These are phyloP conservation scores for Tothia fuscella DNA, from an alignment of 2,329 filamentous ascomycete species.

Conservation along the genomic window DNA sequence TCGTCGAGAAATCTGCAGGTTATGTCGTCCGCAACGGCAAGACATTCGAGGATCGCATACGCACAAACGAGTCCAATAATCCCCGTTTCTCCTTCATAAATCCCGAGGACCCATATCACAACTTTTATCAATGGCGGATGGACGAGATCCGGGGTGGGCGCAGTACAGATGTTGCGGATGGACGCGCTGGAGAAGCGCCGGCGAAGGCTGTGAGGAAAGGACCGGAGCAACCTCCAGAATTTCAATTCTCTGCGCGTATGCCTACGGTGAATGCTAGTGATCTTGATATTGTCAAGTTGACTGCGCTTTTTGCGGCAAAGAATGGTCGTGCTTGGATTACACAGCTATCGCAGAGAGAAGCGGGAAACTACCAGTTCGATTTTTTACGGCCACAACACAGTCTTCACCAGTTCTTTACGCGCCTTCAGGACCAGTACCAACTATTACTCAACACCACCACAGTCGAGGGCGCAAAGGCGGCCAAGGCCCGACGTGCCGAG, in stretches of 20 bases:
- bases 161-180: slow-evolving; percentile 66
- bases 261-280: slow-evolving; percentile 94
- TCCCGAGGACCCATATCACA: slow-evolving; percentile 67
- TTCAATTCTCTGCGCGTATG: slow-evolving; percentile 91
- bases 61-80: slow-evolving; percentile 71
- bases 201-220: slow-evolving; percentile 53
- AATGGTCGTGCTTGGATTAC: slow-evolving; percentile 90
- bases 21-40: slow-evolving; percentile 63
- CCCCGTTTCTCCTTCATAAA: slow-evolving; percentile 87
- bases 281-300: slow-evolving; percentile 59
- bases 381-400: slow-evolving; percentile 93
- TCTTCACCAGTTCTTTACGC: slow-evolving; percentile 89
- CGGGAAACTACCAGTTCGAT: slow-evolving; percentile 87
- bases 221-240: slow-evolving; percentile 73
- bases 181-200: slow-evolving; percentile 55
- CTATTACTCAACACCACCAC: slow-evolving; percentile 58
- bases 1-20: slow-evolving; percentile 89
- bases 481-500: slow-evolving; percentile 60
- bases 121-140: slow-evolving; percentile 85
- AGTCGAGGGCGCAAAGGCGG: slow-evolving; percentile 56
- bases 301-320: slow-evolving; percentile 83
- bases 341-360: slow-evolving; percentile 74
- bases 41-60: slow-evolving; percentile 70
- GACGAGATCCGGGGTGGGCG: slow-evolving; percentile 75
- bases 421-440: slow-evolving; percentile 89